These are phyloP conservation scores for Aureoboletus auriporus DNA, from an alignment of 768 basidiomycete genomes.

Conservation along the genomic window DNA sequence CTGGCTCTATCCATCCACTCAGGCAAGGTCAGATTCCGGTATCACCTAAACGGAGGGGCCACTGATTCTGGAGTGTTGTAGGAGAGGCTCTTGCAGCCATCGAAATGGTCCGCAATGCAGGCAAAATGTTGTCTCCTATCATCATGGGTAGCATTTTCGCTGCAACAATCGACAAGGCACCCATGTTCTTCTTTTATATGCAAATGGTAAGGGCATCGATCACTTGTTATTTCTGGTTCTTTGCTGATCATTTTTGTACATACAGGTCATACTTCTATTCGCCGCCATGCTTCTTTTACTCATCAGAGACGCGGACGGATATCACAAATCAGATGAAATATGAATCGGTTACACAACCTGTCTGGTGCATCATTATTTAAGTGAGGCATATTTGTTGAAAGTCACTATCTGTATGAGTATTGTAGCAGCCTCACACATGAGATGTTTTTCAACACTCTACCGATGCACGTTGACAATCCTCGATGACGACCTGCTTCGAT, in stretches of 20 bases:
- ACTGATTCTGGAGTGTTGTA: slow-evolving; percentile 1
- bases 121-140: slow-evolving; percentile 22
- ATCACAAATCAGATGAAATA: slow-evolving; percentile 8
- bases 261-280: slow-evolving; percentile 13
- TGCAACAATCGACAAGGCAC: slow-evolving; percentile 16
- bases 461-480: slow-evolving; percentile 61
- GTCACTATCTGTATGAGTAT: too few species aligned
- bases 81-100: slow-evolving; percentile 28
- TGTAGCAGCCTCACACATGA: slow-evolving; percentile 10
- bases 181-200: slow-evolving; percentile 23
- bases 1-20: slow-evolving; percentile 25
- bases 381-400: too few species aligned
- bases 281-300: slow-evolving; percentile 18
- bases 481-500: slow-evolving; percentile 43
- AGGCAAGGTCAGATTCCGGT: slow-evolving; percentile 21
- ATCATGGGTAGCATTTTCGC: slow-evolving; percentile 29
- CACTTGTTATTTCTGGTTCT: not conserved
- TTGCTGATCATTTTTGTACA: not conserved
- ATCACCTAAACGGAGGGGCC: too few species aligned
- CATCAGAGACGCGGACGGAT: slow-evolving; percentile 20
- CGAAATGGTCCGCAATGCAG: slow-evolving; percentile 23
- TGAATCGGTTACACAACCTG: not conserved
- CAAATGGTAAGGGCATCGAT: slow-evolving; percentile 12
- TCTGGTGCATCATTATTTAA: too few species aligned
- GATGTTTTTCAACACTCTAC: slow-evolving; percentile 52